Percentiles rank a stretch among this genome's conserved stretches.
phyloP scores from a whole-genome alignment of 305 asterid species.

The Fraxinus baroniana region DNA sequence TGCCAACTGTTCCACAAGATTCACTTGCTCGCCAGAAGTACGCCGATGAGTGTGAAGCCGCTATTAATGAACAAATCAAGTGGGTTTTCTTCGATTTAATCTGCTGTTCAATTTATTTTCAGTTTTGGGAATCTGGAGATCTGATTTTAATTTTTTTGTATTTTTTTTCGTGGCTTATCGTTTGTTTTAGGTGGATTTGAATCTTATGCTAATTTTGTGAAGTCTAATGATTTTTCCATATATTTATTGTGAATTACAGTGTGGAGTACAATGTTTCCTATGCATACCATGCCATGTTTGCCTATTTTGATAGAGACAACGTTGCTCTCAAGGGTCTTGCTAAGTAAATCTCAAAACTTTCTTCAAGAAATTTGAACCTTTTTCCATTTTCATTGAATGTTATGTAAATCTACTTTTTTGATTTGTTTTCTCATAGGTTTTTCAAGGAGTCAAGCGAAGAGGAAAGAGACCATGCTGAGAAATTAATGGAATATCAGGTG shows the following conservation, averaged over 20 bases:
- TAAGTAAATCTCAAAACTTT: slow-evolving; percentile 39
- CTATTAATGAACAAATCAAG: slow-evolving; percentile 58
- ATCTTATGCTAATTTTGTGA: neutral
- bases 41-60: slow-evolving; percentile 33
- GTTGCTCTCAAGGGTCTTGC: slow-evolving; percentile 90
- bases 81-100: slow-evolving; percentile 20
- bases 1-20: slow-evolving; percentile 56
- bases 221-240: neutral
- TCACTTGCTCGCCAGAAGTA: slow-evolving; percentile 42
- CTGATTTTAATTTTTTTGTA: neutral
- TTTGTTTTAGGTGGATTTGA: neutral
- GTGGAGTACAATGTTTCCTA: slow-evolving; percentile 95
- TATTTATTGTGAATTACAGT: slow-evolving; percentile 38
- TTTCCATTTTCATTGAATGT: neutral
- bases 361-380: neutral
- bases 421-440: slow-evolving; percentile 35
- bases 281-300: slow-evolving; percentile 86
- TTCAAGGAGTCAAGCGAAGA: slow-evolving; percentile 69
- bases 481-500: slow-evolving; percentile 80
- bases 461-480: slow-evolving; percentile 71
- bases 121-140: neutral
- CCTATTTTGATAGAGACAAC: slow-evolving; percentile 87
- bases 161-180: neutral
- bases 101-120: neutral
- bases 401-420: neutral